A percentile compares a stretch with the other conserved stretches of the same genome.
phyloP scores from a whole-genome alignment of 139 green algal genomes.

The Tetradesmus lagerheimii region DNA sequence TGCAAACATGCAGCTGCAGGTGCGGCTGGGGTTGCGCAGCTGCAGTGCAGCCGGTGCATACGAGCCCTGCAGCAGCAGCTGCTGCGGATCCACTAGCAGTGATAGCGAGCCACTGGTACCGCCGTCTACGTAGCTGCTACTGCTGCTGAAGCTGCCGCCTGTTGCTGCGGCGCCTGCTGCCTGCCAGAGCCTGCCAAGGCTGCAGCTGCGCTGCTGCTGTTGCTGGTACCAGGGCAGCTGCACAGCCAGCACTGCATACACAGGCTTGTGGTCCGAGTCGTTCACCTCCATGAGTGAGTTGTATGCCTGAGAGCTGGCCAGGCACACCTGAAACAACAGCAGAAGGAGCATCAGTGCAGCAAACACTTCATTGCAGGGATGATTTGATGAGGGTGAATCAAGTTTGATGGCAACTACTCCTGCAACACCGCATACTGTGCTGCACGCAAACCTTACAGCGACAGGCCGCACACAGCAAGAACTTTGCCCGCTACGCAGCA shows the following conservation, averaged over 20 bases:
- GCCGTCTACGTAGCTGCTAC: not conserved
- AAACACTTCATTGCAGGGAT: not conserved
- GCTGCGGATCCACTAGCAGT: not conserved
- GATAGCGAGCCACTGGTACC: not conserved
- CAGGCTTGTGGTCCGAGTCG: slow-evolving; percentile 96
- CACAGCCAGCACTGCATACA: slow-evolving; percentile 71
- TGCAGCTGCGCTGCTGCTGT: slow-evolving; percentile 33
- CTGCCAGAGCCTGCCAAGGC: not conserved
- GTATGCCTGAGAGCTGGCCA: slow-evolving; percentile 57
- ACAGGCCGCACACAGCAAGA: too few species aligned
- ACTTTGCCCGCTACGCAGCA: too few species aligned
- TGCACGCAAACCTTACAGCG: too few species aligned
- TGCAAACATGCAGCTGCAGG: not conserved
- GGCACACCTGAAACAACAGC: slow-evolving; percentile 3
- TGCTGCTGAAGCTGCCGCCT: not conserved
- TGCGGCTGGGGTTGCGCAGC: slow-evolving; percentile 12
- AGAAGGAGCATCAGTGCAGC: not conserved
- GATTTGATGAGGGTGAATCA: too few species aligned
- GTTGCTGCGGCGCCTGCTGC: not conserved
- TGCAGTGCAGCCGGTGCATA: not conserved
- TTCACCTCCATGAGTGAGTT: slow-evolving; percentile 75
- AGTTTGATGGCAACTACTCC: not conserved
- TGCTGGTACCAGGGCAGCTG: slow-evolving; percentile 67
- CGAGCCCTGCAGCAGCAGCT: slow-evolving; percentile 24
- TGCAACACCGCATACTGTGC: too few species aligned